phyloP scores from a whole-genome alignment of 2,329 filamentous ascomycete genomes.

The Aureobasidium sp. region DNA sequence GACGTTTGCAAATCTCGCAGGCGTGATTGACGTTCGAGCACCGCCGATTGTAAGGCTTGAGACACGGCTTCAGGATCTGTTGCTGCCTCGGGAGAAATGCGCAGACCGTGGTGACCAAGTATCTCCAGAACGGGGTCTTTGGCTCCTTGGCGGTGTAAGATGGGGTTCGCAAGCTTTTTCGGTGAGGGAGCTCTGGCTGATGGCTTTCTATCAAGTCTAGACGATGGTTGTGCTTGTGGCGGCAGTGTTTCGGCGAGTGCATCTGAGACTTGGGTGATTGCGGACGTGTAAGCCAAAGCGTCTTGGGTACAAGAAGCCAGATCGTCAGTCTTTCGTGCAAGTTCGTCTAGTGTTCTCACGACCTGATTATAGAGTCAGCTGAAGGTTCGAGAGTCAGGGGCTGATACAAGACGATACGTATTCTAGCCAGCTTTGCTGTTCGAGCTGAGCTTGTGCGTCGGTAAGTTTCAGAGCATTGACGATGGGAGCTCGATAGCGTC shows the following conservation, averaged over 20 bases:
- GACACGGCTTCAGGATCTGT: neutral
- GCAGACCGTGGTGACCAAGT: conserved; percentile 26
- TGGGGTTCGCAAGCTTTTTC: neutral
- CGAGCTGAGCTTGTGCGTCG: conserved; percentile 29
- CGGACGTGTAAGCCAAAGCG: conserved; percentile 23
- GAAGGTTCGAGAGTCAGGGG: neutral
- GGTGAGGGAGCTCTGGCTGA: conserved; percentile 8
- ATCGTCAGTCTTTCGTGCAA: conserved; percentile 29
- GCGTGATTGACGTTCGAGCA: conserved; percentile 30
- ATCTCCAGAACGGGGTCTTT: conserved; percentile 26
- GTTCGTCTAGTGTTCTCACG: conserved; percentile 31
- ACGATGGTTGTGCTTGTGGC: conserved; percentile 9
- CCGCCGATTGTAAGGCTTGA: conserved; percentile 23
- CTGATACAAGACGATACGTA: conserved; percentile 33
- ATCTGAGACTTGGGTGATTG: conserved; percentile 21
- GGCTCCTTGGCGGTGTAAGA: neutral
- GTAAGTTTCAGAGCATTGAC: conserved; percentile 34
- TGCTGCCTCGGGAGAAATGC: neutral
- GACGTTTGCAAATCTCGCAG: conserved; percentile 30
- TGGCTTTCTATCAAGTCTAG: conserved; percentile 27
- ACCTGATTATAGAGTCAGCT: neutral
- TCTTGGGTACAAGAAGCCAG: conserved; percentile 25
- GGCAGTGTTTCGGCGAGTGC: conserved; percentile 19
- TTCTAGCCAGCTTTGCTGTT: conserved; percentile 35
- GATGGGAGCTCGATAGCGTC: conserved; percentile 59